phyloP scores from a whole-genome alignment of 2,329 filamentous ascomycete species.

The Colletotrichum camelliae region DNA sequence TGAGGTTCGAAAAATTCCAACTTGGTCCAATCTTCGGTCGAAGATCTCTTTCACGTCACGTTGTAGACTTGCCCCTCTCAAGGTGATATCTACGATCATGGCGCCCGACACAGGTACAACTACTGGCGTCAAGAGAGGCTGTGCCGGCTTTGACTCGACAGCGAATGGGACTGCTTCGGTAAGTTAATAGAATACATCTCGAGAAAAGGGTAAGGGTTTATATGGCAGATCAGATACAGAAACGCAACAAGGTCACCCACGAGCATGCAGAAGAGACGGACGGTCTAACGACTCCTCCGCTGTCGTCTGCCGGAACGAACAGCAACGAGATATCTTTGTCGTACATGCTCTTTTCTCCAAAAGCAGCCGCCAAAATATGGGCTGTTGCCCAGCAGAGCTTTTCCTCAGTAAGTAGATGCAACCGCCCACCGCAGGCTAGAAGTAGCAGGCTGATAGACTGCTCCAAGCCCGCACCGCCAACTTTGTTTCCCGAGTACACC shows the following conservation, averaged over 20 bases:
- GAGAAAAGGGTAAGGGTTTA: neutral
- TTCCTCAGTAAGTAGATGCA: neutral
- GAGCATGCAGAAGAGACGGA: neutral
- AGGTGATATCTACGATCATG: neutral
- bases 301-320: neutral
- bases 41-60: neutral
- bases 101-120: neutral
- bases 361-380: slow-evolving; percentile 13
- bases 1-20: neutral
- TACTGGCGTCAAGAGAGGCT: neutral
- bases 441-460: neutral
- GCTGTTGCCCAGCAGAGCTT: slow-evolving; percentile 13
- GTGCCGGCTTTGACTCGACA: neutral
- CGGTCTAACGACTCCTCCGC: neutral
- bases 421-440: neutral
- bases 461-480: slow-evolving; percentile 19
- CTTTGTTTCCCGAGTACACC: slow-evolving; percentile 41
- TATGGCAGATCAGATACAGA: neutral
- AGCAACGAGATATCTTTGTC: neutral
- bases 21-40: neutral
- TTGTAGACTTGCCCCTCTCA: neutral
- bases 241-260: neutral
- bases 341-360: neutral
- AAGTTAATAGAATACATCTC: neutral
- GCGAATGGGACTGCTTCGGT: neutral